phyloP scores from a whole-genome alignment of 1,139 yeast species.

The Saccharomyces hybrid region DNA sequence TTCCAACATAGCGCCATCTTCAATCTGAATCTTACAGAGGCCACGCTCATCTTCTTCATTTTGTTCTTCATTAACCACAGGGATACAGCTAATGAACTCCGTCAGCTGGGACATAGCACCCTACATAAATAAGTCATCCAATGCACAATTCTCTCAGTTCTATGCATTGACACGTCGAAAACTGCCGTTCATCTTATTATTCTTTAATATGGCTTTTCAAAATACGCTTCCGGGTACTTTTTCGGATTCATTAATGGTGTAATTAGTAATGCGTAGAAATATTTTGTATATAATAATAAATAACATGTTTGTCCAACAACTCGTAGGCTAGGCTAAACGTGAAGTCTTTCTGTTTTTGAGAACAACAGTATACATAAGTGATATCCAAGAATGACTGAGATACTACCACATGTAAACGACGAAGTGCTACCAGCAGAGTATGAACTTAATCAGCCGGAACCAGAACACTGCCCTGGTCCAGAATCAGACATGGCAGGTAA shows the following conservation, averaged over 20 bases:
- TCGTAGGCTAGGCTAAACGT: neutral
- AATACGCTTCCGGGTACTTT: neutral
- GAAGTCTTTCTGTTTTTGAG: neutral
- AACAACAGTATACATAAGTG: neutral
- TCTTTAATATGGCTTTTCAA: neutral
- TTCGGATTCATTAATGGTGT: neutral
- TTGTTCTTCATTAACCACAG: slow-evolving; percentile 2
- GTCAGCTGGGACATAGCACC: neutral
- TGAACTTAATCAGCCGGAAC: slow-evolving; percentile 46
- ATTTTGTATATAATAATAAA: neutral
- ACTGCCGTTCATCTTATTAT: neutral
- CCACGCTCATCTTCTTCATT: slow-evolving; percentile 8
- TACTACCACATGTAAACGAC: slow-evolving; percentile 8
- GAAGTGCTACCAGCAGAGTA: slow-evolving; percentile 25
- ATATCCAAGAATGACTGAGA: slow-evolving; percentile 14
- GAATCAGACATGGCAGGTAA: slow-evolving; percentile 90
- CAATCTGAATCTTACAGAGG: slow-evolving; percentile 7
- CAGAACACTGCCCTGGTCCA: slow-evolving; percentile 98
- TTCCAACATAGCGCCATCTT: neutral
- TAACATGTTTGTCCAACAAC: neutral
- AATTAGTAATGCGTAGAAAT: neutral
- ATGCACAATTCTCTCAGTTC: neutral
- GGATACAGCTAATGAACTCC: slow-evolving; percentile 14
- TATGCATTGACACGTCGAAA: neutral
- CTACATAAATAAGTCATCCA: neutral